Percentiles rank a stretch among this genome's conserved stretches.
phyloP scores from a whole-genome alignment of 805 yeast genomes.

The Candida jianshihensis region DNA sequence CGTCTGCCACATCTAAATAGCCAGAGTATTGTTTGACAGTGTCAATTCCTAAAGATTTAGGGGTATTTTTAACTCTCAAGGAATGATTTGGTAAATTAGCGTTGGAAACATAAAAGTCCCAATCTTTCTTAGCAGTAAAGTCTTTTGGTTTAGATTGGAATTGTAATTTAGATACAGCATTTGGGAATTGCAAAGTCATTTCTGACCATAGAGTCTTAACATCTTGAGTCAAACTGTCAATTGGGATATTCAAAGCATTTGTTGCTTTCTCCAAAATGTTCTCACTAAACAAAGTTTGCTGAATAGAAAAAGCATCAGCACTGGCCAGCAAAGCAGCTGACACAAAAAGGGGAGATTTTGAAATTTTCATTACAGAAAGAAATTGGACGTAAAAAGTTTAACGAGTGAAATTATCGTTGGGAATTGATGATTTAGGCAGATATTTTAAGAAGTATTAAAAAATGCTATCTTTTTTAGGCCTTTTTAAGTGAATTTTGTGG shows the following conservation, averaged over 20 bases:
- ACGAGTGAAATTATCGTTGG: too few species aligned
- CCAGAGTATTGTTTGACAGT: constrained; percentile 78
- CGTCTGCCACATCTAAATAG: constrained; percentile 73
- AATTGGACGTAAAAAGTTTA: too few species aligned
- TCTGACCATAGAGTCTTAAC: constrained; percentile 55
- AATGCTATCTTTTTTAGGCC: not conserved
- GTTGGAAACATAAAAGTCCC: constrained; percentile 35
- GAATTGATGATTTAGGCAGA: too few species aligned
- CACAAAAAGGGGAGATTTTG: constrained; percentile 9
- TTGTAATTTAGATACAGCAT: constrained; percentile 41
- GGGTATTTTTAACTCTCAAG: constrained; percentile 57
- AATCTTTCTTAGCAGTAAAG: constrained; percentile 20
- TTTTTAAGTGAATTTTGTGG: not conserved
- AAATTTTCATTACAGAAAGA: constrained; percentile 4
- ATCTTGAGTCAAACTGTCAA: constrained; percentile 40
- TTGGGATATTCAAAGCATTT: constrained; percentile 42
- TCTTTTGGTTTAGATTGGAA: constrained; percentile 45
- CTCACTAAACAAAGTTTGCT: constrained; percentile 24
- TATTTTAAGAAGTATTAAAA: not conserved
- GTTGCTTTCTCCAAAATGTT: constrained; percentile 42
- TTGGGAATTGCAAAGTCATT: constrained; percentile 54
- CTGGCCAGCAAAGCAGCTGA: constrained; percentile 11
- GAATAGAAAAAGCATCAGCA: constrained; percentile 25
- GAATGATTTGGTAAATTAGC: constrained; percentile 40
- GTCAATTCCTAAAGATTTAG: constrained; percentile 71